A percentile compares a stretch with the other conserved stretches of the same genome.
phyloP scores from a whole-genome alignment of 768 basidiomycete species.

The Lepiota brunneoincarnata region DNA sequence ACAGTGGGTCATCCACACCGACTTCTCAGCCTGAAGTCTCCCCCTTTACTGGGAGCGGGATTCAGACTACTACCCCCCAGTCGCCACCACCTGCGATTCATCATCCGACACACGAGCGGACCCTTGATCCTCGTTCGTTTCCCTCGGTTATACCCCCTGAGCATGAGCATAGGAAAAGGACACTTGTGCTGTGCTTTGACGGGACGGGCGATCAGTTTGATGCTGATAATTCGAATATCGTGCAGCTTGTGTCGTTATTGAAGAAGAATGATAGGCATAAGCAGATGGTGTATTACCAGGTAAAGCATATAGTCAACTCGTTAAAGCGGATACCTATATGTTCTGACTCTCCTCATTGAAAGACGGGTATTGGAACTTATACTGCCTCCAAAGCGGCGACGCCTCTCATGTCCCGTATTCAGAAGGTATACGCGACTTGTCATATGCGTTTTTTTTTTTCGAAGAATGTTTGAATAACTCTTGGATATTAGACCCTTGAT shows the following conservation, averaged over 20 bases:
- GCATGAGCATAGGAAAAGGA: conserved; percentile 38
- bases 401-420: conserved; percentile 33
- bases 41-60: conserved; percentile 6
- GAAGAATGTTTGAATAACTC: neutral
- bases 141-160: conserved; percentile 38
- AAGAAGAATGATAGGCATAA: conserved; percentile 50
- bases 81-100: neutral
- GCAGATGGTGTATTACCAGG: conserved; percentile 63
- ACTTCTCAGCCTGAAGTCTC: conserved; percentile 4
- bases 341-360: neutral
- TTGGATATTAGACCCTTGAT: conserved; percentile 38
- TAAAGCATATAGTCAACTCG: conserved; percentile 9
- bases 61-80: conserved; percentile 5
- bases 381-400: conserved; percentile 33
- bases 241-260: conserved; percentile 45
- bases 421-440: conserved; percentile 31
- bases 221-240: conserved; percentile 53
- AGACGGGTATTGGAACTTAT: conserved; percentile 56
- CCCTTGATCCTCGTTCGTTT: conserved; percentile 19
- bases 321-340: neutral
- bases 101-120: conserved; percentile 11
- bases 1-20: neutral
- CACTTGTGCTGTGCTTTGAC: conserved; percentile 55
- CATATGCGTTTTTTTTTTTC: no score
- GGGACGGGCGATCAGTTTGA: conserved; percentile 55